These are phyloP conservation scores for Coemansia sp. DNA, from an alignment of 192 early-diverging fungal species.

Conservation along the genomic window DNA sequence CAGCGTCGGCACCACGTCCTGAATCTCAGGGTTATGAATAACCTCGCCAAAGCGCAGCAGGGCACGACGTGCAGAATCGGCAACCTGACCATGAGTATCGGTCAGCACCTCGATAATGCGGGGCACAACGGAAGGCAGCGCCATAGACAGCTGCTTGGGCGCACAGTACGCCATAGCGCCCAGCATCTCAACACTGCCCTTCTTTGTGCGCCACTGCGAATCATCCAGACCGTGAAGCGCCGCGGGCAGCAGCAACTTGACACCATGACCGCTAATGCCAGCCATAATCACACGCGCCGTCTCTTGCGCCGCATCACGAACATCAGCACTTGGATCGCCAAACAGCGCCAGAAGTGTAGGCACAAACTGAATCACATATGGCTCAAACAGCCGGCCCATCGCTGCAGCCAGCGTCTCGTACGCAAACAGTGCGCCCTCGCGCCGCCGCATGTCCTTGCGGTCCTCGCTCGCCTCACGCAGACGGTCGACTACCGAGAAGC, in stretches of 20 bases:
- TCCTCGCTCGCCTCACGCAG: constrained; percentile 66
- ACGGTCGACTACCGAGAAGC: constrained; percentile 73
- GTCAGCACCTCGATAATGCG: constrained; percentile 87
- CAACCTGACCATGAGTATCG: constrained; percentile 91
- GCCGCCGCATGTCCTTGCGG: constrained; percentile 71
- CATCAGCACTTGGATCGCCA: constrained; percentile 77
- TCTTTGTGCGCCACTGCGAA: constrained; percentile 95
- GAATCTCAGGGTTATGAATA: constrained; percentile 98
- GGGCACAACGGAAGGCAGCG: constrained; percentile 89
- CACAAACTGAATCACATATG: constrained; percentile 92
- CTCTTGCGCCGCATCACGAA: constrained; percentile 90
- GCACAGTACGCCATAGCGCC: constrained; percentile 95
- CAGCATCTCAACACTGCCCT: constrained; percentile 90
- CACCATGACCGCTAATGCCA: constrained; percentile 91
- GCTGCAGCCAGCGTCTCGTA: constrained; percentile 84
- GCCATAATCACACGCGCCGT: constrained; percentile 91
- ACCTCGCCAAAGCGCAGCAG: constrained; percentile 89
- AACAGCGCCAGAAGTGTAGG: constrained; percentile 85
- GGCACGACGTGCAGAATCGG: constrained; percentile 79
- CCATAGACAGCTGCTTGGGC: constrained; percentile 89
- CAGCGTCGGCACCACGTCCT: constrained; percentile 82
- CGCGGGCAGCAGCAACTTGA: constrained; percentile 92
- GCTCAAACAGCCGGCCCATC: constrained; percentile 93
- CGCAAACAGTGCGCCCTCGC: constrained; percentile 93
- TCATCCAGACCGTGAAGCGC: constrained; percentile 85